Base-by-base conservation (phyloP, 1,139 yeast genomes). In the Debaryomyces udenii region DNA sequence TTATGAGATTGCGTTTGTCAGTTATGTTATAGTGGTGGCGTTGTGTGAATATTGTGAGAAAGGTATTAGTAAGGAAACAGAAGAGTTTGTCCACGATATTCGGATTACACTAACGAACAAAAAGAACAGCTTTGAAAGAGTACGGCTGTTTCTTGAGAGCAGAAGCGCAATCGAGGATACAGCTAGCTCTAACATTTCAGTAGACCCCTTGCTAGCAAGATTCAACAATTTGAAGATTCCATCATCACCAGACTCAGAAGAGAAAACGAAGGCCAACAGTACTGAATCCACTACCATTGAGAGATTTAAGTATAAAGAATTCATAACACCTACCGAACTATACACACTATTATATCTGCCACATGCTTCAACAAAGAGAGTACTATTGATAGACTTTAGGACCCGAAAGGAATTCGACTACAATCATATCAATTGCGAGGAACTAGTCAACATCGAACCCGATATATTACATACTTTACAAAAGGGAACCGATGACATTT, bases 381-480 rank as follows among this genome's bases (percentile, higher is more conserved):
- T 80, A 10, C 64, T 86, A 30, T 48, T 86, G 17, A 71, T 90
- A 16, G 97, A 90, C 56, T 73, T 81, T 33, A 70, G 96, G 46
- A 69, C 81, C 10, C 65, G 83, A 32, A 69, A 70, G 17, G 82
- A 78, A 31, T 87, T 74, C 58, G 74, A 78, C 34, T 69, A 68
- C 38, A 75, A 78, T 29, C 96, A 85, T 56, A 78, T 90, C 24
- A 70, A 74, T 15, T 64, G 74, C 27, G 59, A 66, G 1, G 76
- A 83, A 36, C 61, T 83, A 6, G 74, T 86, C 13, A 85, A 90
- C 56, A 76, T 89, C 10, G 95, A 86, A 42, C 96, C 96, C 0
- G 64, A 78, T 3, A 68, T 80, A 4, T 52, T 68, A 3, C 45
- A 43, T 3, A 48, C 52, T 27, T 37, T 68, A 9, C 53, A 44